Evolutionary conservation across 352 stramenopile genomes (phyloP), one percentile per base, ranked within the genome.

Genomic region (Pythium sp.): DNA sequence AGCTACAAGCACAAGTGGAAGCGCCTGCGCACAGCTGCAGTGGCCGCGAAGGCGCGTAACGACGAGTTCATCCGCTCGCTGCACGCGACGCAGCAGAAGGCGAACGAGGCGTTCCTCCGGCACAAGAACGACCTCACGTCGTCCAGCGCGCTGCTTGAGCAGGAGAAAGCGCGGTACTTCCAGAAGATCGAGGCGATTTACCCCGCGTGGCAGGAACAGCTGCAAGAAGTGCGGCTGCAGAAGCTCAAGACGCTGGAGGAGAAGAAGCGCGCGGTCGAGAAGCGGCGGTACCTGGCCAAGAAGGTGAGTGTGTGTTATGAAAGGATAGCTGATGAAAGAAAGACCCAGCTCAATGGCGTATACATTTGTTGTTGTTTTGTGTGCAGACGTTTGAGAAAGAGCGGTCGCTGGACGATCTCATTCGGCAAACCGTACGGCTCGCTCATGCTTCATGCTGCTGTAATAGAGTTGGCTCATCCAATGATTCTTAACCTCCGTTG

Each of bases 311-410:
- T 2, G 36, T 43, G 12, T 14, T 12, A 15, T 60, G 11, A n/a
- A 20, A 14, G 6, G 6, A 28, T 11, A 41, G 7, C 4, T 32
- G 28, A 32, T 32, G 28, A 32, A 32, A 32, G 28, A 32, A 32
- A 32, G 28, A 32, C 28, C 28, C 28, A 32, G 28, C 28, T 32
- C 28, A 32, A 32, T 32, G 28, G 5, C 28, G 28, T 32, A 4
- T 32, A 32, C 2, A 2, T 32, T 32, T 56, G 14, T 9, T 55
- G 62, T 34, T 41, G 20, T 18, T 20, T 18, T 6, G 12, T n/a
- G 14, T 41, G 20, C 22, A 95, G 87, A 90, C 79, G 9, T 95
- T 94, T 73, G 84, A 95, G 49, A 92, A 90, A 32, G 86, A 94
- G 55, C 84, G 90, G 47, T 87, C 73, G 11, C 57, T 94, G 1